Conservation (phyloP, 495 filamentous ascomycete species). For the Aspergillus asperescens region DNA sequence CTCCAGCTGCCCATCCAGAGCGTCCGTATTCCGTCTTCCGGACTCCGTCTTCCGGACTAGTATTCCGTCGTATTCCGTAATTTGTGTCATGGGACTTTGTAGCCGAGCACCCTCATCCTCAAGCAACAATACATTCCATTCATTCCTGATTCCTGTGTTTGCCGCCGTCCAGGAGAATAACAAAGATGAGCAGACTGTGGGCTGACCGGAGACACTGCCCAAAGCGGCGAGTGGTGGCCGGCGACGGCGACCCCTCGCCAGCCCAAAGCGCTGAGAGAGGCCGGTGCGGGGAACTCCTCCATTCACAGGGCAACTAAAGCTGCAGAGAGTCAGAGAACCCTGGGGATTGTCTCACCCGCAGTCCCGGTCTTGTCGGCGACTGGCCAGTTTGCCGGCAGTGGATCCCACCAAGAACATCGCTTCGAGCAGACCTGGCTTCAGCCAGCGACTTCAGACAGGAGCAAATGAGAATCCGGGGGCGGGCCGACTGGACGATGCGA, state of each 20-base stretch:
- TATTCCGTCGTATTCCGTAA: too few species aligned
- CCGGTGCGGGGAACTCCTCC: neutral
- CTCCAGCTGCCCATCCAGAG: too few species aligned
- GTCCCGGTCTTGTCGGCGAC: too few species aligned
- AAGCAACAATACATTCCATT: too few species aligned
- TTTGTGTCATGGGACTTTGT: too few species aligned
- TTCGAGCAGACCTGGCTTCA: neutral
- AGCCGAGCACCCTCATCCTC: too few species aligned
- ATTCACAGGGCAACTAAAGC: neutral
- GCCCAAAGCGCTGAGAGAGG: neutral
- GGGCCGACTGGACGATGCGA: conserved; percentile 11
- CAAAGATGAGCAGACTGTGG: too few species aligned
- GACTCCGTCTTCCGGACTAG: too few species aligned
- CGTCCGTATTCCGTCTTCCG: too few species aligned
- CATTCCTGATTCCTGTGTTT: too few species aligned
- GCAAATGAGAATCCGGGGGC: conserved; percentile 27
- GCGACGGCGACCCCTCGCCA: neutral
- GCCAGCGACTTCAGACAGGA: neutral
- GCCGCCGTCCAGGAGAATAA: too few species aligned
- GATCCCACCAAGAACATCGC: neutral
- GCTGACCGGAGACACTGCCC: neutral
- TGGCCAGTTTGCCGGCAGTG: neutral
- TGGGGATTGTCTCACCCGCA: neutral
- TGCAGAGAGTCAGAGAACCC: neutral
- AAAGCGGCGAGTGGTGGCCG: conserved; percentile 6